Percentiles rank a stretch among this genome's conserved stretches.
phyloP scores from a whole-genome alignment of 768 basidiomycete genomes.

The Leccinellum rugosiceps region DNA sequence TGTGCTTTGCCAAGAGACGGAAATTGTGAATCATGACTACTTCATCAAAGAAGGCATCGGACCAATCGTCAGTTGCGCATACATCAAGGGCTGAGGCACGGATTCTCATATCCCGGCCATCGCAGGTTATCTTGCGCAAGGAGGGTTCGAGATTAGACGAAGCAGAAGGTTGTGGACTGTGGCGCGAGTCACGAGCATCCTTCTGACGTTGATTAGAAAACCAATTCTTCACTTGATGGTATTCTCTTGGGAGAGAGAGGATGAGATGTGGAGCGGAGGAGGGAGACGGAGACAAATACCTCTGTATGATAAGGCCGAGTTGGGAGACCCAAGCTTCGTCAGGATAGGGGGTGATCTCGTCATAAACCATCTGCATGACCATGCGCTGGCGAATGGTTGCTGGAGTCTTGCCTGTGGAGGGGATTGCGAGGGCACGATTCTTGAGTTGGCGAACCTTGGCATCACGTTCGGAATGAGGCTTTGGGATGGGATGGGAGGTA shows the following conservation, averaged over 20 bases:
- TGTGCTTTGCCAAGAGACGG: slow-evolving; percentile 35
- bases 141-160: slow-evolving; percentile 35
- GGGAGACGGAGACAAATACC: slow-evolving; percentile 35
- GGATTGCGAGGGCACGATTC: slow-evolving; percentile 30
- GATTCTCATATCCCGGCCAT: slow-evolving; percentile 44
- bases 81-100: slow-evolving; percentile 45
- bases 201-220: slow-evolving; percentile 63
- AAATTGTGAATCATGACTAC: slow-evolving; percentile 58
- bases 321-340: slow-evolving; percentile 59
- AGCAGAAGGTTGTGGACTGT: slow-evolving; percentile 32
- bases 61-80: slow-evolving; percentile 49
- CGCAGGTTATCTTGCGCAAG: slow-evolving; percentile 33
- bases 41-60: slow-evolving; percentile 60
- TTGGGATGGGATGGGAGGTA: slow-evolving; percentile 16
- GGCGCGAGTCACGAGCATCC: slow-evolving; percentile 36
- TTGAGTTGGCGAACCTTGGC: slow-evolving; percentile 30
- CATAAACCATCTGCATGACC: slow-evolving; percentile 61
- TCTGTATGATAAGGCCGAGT: slow-evolving; percentile 53
- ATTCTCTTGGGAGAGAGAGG: slow-evolving; percentile 39
- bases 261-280: slow-evolving; percentile 2
- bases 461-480: slow-evolving; percentile 30
- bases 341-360: slow-evolving; percentile 65
- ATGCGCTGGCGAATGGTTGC: slow-evolving; percentile 52
- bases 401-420: slow-evolving; percentile 42
- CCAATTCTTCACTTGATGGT: slow-evolving; percentile 65